A percentile compares a stretch with the other conserved stretches of the same genome.
These are phyloP conservation scores for Ophiostoma himal-ulmi DNA, from an alignment of 2,329 filamentous ascomycete genomes.

Conservation along the genomic window DNA sequence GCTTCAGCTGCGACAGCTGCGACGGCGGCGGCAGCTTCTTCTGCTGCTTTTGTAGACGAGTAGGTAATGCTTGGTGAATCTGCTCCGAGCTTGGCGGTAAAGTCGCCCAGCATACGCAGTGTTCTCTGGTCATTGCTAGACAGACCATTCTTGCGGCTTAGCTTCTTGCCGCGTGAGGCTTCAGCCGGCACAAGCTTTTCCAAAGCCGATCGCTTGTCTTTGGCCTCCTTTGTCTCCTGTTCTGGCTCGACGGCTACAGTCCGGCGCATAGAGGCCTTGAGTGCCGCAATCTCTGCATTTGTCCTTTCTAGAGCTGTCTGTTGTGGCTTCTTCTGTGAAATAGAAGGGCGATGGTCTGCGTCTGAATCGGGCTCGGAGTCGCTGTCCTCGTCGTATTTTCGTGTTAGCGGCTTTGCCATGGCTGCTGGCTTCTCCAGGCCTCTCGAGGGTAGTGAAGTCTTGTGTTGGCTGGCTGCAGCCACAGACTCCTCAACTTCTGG, in stretches of 20 bases:
- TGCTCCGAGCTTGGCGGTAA: constrained; percentile 68
- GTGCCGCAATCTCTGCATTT: constrained; percentile 72
- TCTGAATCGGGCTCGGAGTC: constrained; percentile 30
- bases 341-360: constrained; percentile 32
- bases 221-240: constrained; percentile 43
- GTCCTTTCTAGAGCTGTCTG: constrained; percentile 60
- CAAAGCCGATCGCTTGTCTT: constrained; percentile 55
- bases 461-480: constrained; percentile 7
- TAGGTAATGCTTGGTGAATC: constrained; percentile 30
- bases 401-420: neutral
- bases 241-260: constrained; percentile 48
- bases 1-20: constrained; percentile 19
- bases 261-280: constrained; percentile 77
- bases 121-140: constrained; percentile 57
- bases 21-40: constrained; percentile 21
- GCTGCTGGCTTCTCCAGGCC: neutral
- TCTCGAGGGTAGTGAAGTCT: constrained; percentile 16
- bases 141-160: constrained; percentile 48
- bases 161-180: constrained; percentile 63
- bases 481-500: neutral
- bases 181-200: constrained; percentile 70
- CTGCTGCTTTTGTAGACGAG: constrained; percentile 18
- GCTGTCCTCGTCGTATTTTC: constrained; percentile 27
- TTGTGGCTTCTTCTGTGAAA: constrained; percentile 27
- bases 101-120: constrained; percentile 68